Conservation (phyloP, 2,329 filamentous ascomycete genomes). For the Aspergillus sp. region DNA sequence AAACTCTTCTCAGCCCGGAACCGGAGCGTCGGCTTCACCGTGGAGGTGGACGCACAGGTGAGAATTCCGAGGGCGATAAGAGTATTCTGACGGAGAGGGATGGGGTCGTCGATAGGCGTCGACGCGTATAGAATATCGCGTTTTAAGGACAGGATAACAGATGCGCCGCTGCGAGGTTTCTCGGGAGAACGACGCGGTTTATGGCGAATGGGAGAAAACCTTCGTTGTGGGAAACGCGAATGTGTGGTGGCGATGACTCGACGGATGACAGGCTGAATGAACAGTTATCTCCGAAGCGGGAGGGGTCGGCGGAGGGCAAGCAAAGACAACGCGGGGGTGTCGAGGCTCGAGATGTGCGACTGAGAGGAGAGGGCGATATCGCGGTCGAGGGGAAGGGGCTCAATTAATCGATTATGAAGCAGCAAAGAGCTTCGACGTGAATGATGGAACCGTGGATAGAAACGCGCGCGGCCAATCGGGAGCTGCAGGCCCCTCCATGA, state of each 20-base stretch:
- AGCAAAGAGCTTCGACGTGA: background rate
- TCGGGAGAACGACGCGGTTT: background rate
- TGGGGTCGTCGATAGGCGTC: slow-evolving; percentile 12
- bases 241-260: slow-evolving; percentile 24
- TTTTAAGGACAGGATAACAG: background rate
- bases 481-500: slow-evolving; percentile 37
- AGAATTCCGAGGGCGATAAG: slow-evolving; percentile 52
- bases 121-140: slow-evolving; percentile 17
- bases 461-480: slow-evolving; percentile 33
- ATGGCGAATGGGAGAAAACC: background rate
- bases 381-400: slow-evolving; percentile 2
- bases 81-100: slow-evolving; percentile 23
- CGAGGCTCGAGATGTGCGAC: slow-evolving; percentile 16
- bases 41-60: slow-evolving; percentile 72
- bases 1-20: slow-evolving; percentile 55
- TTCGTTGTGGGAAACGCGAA: slow-evolving; percentile 2
- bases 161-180: background rate
- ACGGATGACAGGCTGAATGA: slow-evolving; percentile 1
- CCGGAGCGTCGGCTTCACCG: slow-evolving; percentile 87
- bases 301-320: background rate
- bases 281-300: slow-evolving; percentile 14
- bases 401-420: background rate
- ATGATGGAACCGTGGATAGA: slow-evolving; percentile 21
- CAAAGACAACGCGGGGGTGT: background rate
- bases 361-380: background rate